Conservation (phyloP, 1,284 basidiomycete genomes). For the Fomitiporia mediterranea region DNA sequence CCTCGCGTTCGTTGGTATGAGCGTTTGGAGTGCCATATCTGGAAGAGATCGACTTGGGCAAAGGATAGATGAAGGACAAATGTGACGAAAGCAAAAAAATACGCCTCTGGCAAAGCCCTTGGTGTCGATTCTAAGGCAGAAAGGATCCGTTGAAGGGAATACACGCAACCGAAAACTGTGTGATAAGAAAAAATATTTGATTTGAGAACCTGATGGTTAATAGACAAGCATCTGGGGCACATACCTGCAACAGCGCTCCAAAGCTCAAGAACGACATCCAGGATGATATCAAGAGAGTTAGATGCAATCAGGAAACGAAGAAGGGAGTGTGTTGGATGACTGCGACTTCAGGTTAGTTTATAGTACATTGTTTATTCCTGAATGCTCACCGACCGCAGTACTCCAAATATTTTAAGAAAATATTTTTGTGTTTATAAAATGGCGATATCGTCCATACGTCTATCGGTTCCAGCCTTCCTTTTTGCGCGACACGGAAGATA, state of each 20-base stretch:
- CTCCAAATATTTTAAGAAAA: slow-evolving; percentile 59
- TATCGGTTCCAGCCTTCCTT: slow-evolving; percentile 55
- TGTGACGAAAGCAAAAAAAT: slow-evolving; percentile 62
- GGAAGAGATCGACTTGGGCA: slow-evolving; percentile 60
- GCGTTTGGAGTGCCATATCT: slow-evolving; percentile 59
- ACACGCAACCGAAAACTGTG: slow-evolving; percentile 50
- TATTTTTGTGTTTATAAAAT: slow-evolving; percentile 64
- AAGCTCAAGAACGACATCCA: slow-evolving; percentile 52
- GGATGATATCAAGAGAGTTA: slow-evolving; percentile 68
- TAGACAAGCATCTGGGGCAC: slow-evolving; percentile 26
- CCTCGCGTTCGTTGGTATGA: slow-evolving; percentile 65
- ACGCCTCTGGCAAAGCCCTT: slow-evolving; percentile 52
- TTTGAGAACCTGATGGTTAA: too few relatives aligned
- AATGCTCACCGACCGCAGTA: slow-evolving; percentile 41
- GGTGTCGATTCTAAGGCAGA: slow-evolving; percentile 40
- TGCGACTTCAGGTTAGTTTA: slow-evolving; percentile 26
- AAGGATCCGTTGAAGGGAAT: slow-evolving; percentile 58
- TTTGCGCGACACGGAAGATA: slow-evolving; percentile 53
- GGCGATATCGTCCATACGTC: slow-evolving; percentile 74
- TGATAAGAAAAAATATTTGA: too few relatives aligned
- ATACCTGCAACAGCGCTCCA: slow-evolving; percentile 59
- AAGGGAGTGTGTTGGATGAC: slow-evolving; percentile 49
- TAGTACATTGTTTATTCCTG: too few relatives aligned
- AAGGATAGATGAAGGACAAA: slow-evolving; percentile 67
- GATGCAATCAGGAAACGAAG: slow-evolving; percentile 63